A percentile compares a stretch with the other conserved stretches of the same genome.
Conservation (phyloP, 805 yeast species). For the Hanseniaspora valbyensis region DNA sequence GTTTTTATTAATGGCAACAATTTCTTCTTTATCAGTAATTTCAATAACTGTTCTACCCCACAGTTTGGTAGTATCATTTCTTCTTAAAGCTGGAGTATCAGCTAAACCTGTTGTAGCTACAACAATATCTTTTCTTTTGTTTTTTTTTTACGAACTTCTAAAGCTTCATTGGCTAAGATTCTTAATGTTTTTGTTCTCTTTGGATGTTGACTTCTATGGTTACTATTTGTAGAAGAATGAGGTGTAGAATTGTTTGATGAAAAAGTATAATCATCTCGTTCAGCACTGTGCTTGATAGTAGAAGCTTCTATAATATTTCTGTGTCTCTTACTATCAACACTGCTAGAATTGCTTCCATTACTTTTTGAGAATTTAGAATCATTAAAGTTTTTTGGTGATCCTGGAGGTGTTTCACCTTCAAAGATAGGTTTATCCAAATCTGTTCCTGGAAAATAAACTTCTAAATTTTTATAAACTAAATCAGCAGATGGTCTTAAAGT, state of each 20-base stretch:
- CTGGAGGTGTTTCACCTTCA: conserved; percentile 55
- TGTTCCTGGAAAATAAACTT: conserved; percentile 81
- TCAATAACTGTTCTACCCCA: conserved; percentile 96
- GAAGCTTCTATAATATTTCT: conserved; percentile 14
- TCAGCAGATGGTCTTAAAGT: conserved; percentile 91
- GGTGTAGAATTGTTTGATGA: not conserved
- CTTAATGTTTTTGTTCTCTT: conserved; percentile 82
- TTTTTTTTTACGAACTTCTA: conserved; percentile 41
- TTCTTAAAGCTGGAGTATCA: conserved; percentile 33
- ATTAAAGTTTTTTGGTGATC: conserved; percentile 33
- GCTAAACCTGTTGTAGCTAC: too few relatives aligned
- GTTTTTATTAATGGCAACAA: conserved; percentile 55
- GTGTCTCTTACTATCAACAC: not conserved
- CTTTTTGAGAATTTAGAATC: conserved; percentile 10
- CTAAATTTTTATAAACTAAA: conserved; percentile 82
- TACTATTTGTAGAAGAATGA: conserved; percentile 3
- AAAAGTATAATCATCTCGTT: conserved; percentile 15
- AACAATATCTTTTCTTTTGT: conserved; percentile 17
- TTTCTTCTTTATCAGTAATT: conserved; percentile 61
- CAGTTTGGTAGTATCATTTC: conserved; percentile 75
- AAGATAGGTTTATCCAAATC: conserved; percentile 86
- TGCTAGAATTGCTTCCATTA: not conserved
- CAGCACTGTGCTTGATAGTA: conserved; percentile 13
- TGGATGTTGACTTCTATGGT: conserved; percentile 23
- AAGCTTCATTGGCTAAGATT: conserved; percentile 86